phyloP scores from a whole-genome alignment of 2,329 filamentous ascomycete genomes.

The Colletotrichum cereale region DNA sequence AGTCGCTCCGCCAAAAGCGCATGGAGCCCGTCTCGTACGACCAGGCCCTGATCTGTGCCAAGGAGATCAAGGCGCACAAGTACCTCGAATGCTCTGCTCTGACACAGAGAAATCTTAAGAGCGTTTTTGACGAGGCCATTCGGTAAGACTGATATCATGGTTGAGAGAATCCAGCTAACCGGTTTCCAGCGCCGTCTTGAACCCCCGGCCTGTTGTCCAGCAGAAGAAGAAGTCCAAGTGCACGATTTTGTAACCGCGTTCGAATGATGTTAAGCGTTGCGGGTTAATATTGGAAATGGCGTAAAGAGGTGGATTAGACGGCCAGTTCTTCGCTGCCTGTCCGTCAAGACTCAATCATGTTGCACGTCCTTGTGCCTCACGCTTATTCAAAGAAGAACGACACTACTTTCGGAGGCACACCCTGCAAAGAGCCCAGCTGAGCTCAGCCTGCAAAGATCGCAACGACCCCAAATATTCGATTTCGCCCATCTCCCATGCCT shows the following conservation, averaged over 20 bases:
- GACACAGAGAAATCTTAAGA: slow-evolving; percentile 97
- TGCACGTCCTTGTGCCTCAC: slow-evolving; percentile 22
- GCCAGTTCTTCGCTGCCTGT: slow-evolving; percentile 19
- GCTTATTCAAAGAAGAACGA: slow-evolving; percentile 20
- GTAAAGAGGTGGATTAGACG: slow-evolving; percentile 29
- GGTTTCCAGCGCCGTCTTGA: slow-evolving; percentile 74
- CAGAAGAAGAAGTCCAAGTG: slow-evolving; percentile 77
- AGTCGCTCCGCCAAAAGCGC: slow-evolving; percentile 87
- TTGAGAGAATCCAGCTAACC: slow-evolving; percentile 45
- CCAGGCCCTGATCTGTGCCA: slow-evolving; percentile 87
- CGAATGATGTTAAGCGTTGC: slow-evolving; percentile 22
- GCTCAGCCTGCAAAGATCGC: slow-evolving; percentile 23
- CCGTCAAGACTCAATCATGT: slow-evolving; percentile 30
- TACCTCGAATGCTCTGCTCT: slow-evolving; percentile 98
- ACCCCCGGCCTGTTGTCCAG: slow-evolving; percentile 69
- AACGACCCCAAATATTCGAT: slow-evolving; percentile 18
- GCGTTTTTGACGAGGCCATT: slow-evolving; percentile 98
- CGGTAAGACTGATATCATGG: slow-evolving; percentile 69
- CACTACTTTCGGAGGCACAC: slow-evolving; percentile 23
- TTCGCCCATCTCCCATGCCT: background rate
- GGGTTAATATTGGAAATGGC: slow-evolving; percentile 35
- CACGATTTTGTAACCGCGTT: slow-evolving; percentile 70
- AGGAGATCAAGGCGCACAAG: slow-evolving; percentile 96
- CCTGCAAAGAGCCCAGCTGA: slow-evolving; percentile 18
- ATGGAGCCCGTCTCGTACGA: slow-evolving; percentile 98